These are phyloP conservation scores for Akebia trifoliata DNA, from an alignment of 164 flowering plant genomes.

Conservation along the genomic window DNA sequence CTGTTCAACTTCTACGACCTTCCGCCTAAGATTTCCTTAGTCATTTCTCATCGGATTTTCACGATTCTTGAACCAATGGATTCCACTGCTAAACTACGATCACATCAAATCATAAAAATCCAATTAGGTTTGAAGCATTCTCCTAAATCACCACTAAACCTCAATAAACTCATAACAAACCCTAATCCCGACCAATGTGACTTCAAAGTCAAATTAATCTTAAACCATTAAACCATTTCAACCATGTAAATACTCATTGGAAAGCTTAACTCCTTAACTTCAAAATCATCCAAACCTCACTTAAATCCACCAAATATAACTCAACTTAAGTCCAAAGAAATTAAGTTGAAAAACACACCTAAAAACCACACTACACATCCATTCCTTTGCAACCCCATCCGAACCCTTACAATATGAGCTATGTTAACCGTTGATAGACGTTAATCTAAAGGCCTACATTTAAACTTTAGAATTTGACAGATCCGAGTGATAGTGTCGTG, in stretches of 20 bases:
- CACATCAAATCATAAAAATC: slow-evolving; percentile 2
- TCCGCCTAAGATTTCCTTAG: slow-evolving; percentile 4
- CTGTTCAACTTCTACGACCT: slow-evolving; percentile 42
- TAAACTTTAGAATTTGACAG: slow-evolving; percentile 4
- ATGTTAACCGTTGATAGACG: slow-evolving; percentile 25
- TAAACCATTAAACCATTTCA: neutral
- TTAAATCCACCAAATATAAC: slow-evolving; percentile 26
- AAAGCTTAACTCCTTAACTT: slow-evolving; percentile 44
- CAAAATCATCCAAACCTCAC: slow-evolving; percentile 26
- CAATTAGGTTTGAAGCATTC: slow-evolving; percentile 8
- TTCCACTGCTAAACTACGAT: slow-evolving; percentile 25
- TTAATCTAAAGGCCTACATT: slow-evolving; percentile 30
- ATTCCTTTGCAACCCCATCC: slow-evolving; percentile 12
- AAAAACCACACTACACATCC: slow-evolving; percentile 11
- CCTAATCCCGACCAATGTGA: slow-evolving; percentile 29
- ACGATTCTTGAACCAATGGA: slow-evolving; percentile 23
- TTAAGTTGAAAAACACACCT: slow-evolving; percentile 47
- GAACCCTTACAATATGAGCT: neutral
- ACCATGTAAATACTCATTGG: slow-evolving; percentile 20
- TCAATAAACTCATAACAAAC: slow-evolving; percentile 22
- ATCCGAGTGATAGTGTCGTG: slow-evolving; percentile 27
- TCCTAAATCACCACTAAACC: slow-evolving; percentile 18
- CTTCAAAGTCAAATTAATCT: slow-evolving; percentile 26
- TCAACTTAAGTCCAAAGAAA: slow-evolving; percentile 27
- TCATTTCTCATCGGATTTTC: slow-evolving; percentile 23